Evolutionary conservation across 345 rosid genomes (phyloP), one percentile per base, ranked within the genome.

Genomic region (Dimocarpus longan): DNA sequence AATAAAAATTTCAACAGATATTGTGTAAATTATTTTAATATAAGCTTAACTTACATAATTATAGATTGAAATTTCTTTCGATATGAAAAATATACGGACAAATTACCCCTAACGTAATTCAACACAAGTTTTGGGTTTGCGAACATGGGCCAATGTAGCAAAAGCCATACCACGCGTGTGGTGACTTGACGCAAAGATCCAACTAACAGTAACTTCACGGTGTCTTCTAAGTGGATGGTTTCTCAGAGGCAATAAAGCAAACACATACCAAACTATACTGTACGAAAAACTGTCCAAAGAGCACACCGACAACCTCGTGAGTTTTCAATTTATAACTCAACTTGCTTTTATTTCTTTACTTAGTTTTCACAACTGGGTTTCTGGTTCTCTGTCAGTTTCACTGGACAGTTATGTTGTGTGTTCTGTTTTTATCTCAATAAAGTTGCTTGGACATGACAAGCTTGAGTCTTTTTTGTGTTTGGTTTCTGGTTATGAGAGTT

Each of bases 171-270:
- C 13, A 11, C 50, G 48, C 28, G 46, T 40, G 32, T 0, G 13
- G 39, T 5, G 32, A 54, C 52, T 66, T 32, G 50, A 52, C 39
- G 21, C 52, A 66, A 37, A 11, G 18, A 0, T 52, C 74, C 10
- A 13, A 21, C n/a, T 1, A 43, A 10, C 52, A 32, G 2, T 46
- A 46, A 18, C 50, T 67, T 44, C 7, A 64, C 44, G 0, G 13
- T n/a, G 0, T 32, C 46, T 43, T 63, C 59, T 2, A 62, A 22
- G 15, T 4, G 40, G 48, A 10, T 24, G 60, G 10, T 40, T 76
- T 68, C 67, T 56, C 10, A 54, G 79, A 22, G 73, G 66, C 79
- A 68, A 66, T 68, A 40, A 56, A 68, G 21, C 79, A 26, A 56
- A 56, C 73, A 68, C 24, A 1, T 21, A 52, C 48, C 78, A 12